Evolutionary conservation across 2,329 filamentous ascomycete species (phyloP).

Genomic region (Chalara sp.): DNA sequence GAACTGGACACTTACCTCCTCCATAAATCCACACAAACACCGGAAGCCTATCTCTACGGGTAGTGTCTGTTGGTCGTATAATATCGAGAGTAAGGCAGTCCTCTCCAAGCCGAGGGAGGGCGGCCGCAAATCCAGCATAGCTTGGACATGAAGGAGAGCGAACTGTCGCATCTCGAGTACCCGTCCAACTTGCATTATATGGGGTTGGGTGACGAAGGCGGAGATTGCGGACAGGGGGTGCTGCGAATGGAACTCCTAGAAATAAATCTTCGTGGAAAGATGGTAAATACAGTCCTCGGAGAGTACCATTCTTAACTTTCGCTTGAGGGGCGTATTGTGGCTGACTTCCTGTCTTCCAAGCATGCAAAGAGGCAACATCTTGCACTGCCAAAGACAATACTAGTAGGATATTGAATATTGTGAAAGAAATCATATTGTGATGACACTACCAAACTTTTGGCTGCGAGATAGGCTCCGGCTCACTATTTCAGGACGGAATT

Average conservation of each 20-base stretch:
- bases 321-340: neutral
- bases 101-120: conserved; percentile 24
- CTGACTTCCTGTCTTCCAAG: too few relatives aligned
- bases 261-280: conserved; percentile 10
- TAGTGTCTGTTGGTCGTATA: neutral
- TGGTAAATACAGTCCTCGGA: conserved; percentile 2
- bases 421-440: too few relatives aligned
- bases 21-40: conserved; percentile 48
- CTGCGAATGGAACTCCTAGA: conserved; percentile 11
- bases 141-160: conserved; percentile 3
- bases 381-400: too few relatives aligned
- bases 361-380: too few relatives aligned
- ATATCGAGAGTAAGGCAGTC: conserved; percentile 41
- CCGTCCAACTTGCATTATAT: conserved; percentile 2
- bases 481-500: too few relatives aligned
- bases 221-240: conserved; percentile 8
- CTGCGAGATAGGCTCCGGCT: too few relatives aligned
- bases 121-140: conserved; percentile 2
- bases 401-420: too few relatives aligned
- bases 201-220: conserved; percentile 3
- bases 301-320: conserved; percentile 7
- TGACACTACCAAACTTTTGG: too few relatives aligned
- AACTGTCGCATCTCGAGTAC: conserved; percentile 1
- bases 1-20: conserved; percentile 23
- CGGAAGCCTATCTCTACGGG: conserved; percentile 31